These are phyloP conservation scores for Emmonsia crescens DNA, from an alignment of 2,329 filamentous ascomycete species.

Conservation along the genomic window DNA sequence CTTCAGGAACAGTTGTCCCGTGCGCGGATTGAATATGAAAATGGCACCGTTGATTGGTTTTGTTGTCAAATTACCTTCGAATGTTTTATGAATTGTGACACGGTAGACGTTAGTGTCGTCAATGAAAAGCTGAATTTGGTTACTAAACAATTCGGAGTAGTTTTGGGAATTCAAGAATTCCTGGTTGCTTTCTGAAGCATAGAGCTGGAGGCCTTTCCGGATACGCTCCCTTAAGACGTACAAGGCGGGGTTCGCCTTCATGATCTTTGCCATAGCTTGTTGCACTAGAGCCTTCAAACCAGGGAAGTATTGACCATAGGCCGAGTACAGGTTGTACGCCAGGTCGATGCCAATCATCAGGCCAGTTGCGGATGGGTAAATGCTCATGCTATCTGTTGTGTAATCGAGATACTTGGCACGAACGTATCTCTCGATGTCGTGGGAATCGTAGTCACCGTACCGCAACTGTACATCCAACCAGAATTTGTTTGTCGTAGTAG, in stretches of 20 bases:
- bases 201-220: conserved; percentile 92
- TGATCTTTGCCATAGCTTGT: conserved; percentile 98
- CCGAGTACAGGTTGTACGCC: conserved; percentile 96
- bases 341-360: conserved; percentile 97
- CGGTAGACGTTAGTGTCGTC: conserved; percentile 99
- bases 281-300: conserved; percentile 91
- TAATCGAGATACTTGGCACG: conserved; percentile 98
- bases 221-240: conserved; percentile 97
- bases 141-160: conserved; percentile 97
- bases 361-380: conserved; percentile 93
- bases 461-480: conserved; percentile 95
- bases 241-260: conserved; percentile 96
- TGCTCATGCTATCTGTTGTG: conserved; percentile 96
- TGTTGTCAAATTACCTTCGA: conserved; percentile 96
- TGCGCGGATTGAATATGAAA: conserved; percentile 99
- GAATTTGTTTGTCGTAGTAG: conserved; percentile 96
- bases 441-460: conserved; percentile 97
- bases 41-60: conserved; percentile 99
- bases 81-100: conserved; percentile 99
- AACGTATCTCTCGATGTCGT: conserved; percentile 96
- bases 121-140: conserved; percentile 97
- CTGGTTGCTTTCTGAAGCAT: conserved; percentile 96
- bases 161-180: conserved; percentile 99
- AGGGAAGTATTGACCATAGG: conserved; percentile 97
- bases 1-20: conserved; percentile 94